A percentile compares a stretch with the other conserved stretches of the same genome.
Evolutionary conservation across 257 asterid genomes (phyloP).

Genomic region (Echites panduratus): DNA sequence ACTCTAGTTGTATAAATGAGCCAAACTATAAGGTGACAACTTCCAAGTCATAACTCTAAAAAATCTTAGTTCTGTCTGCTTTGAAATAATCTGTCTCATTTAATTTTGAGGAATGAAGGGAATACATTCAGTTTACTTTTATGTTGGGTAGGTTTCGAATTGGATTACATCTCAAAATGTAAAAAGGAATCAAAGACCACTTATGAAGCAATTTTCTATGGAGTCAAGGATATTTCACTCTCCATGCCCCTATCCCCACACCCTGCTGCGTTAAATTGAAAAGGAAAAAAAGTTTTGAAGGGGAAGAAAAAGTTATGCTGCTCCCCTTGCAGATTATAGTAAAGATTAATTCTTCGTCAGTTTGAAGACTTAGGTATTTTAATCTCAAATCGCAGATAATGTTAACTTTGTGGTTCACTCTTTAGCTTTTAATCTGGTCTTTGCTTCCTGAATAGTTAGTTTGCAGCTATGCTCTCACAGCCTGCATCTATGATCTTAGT

Average conservation of each 20-base stretch:
- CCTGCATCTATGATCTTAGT: slow-evolving; percentile 8
- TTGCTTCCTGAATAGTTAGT: background rate
- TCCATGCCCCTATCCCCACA: background rate
- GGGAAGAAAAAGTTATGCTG: background rate
- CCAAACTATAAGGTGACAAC: background rate
- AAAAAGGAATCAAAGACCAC: background rate
- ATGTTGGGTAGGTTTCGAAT: background rate
- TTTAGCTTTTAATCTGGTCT: background rate
- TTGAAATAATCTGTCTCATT: background rate
- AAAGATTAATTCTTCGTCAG: background rate
- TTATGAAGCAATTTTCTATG: background rate
- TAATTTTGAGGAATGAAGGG: background rate
- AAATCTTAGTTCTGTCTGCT: background rate
- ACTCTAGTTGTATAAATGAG: background rate
- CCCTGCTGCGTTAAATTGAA: background rate
- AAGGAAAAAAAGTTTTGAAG: background rate
- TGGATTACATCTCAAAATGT: background rate
- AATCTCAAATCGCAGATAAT: background rate
- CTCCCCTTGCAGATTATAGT: background rate
- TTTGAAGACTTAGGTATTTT: background rate
- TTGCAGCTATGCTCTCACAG: background rate
- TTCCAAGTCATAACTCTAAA: background rate
- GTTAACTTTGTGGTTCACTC: background rate
- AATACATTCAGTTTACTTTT: no score
- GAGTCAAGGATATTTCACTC: background rate